phyloP scores from a whole-genome alignment of 2,329 filamentous ascomycete genomes.

The Arthroderma uncinatum region DNA sequence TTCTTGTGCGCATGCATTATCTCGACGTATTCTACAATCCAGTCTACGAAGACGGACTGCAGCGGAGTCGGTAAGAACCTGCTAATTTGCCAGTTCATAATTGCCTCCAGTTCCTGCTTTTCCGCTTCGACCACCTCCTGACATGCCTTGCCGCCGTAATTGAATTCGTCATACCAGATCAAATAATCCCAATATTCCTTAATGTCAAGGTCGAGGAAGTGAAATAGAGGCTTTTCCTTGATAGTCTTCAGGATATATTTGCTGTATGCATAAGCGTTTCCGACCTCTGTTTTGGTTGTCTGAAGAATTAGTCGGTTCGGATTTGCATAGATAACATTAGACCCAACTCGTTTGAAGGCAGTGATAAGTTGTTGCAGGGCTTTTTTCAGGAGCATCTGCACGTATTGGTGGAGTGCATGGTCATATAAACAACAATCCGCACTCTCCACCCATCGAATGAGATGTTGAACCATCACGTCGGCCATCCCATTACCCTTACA shows the following conservation, averaged over 20 bases:
- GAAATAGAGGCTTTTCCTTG: slow-evolving; percentile 86
- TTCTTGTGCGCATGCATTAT: slow-evolving; percentile 83
- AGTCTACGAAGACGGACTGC: slow-evolving; percentile 77
- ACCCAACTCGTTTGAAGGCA: slow-evolving; percentile 89
- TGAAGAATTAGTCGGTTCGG: slow-evolving; percentile 82
- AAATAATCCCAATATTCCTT: slow-evolving; percentile 99
- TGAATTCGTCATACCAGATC: slow-evolving; percentile 98
- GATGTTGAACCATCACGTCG: slow-evolving; percentile 91
- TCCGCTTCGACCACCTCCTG: slow-evolving; percentile 65
- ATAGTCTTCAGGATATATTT: slow-evolving; percentile 98
- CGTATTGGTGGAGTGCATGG: slow-evolving; percentile 85
- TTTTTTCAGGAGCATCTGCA: slow-evolving; percentile 97
- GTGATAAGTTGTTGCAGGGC: slow-evolving; percentile 94
- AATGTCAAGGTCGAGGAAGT: slow-evolving; percentile 93
- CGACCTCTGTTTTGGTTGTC: slow-evolving; percentile 91
- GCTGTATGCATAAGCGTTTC: slow-evolving; percentile 91
- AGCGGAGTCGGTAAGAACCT: slow-evolving; percentile 73
- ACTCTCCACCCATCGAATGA: slow-evolving; percentile 94
- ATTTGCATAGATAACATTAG: slow-evolving; percentile 89
- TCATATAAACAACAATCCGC: slow-evolving; percentile 93
- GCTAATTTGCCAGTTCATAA: slow-evolving; percentile 98
- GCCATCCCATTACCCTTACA: slow-evolving; percentile 87
- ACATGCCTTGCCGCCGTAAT: slow-evolving; percentile 92
- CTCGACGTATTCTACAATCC: slow-evolving; percentile 89
- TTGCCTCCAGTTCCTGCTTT: slow-evolving; percentile 69